Conservation (phyloP, 805 yeast genomes). For the Starmera amethionina region DNA sequence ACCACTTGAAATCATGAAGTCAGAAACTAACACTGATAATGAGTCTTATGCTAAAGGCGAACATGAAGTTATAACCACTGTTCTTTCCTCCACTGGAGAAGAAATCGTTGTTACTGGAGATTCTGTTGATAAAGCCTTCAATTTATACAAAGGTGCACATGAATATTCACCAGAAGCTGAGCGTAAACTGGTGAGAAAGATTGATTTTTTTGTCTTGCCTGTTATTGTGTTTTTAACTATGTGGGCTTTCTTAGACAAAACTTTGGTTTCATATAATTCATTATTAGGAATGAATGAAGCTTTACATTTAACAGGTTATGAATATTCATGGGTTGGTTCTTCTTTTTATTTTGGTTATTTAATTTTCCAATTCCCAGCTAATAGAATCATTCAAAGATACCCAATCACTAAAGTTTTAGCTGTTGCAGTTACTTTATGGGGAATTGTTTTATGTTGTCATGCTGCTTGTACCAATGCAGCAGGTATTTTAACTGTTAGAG, state of each 20-base stretch:
- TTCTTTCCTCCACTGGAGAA: no score
- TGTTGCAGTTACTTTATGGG: constrained; percentile 25
- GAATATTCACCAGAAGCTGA: neutral
- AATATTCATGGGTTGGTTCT: constrained; percentile 25
- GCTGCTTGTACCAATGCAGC: constrained; percentile 17
- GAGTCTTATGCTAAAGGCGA: no score
- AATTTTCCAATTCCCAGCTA: constrained; percentile 23
- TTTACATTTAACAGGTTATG: constrained; percentile 25
- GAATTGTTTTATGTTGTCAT: constrained; percentile 22
- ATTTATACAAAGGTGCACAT: neutral
- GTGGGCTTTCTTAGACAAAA: constrained; percentile 29
- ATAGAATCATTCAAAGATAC: constrained; percentile 22
- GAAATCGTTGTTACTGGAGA: no score
- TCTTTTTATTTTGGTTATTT: constrained; percentile 28
- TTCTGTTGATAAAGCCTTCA: neutral
- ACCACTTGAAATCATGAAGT: no score
- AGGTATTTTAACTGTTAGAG: neutral
- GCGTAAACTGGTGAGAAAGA: constrained; percentile 23
- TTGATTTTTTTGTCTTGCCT: constrained; percentile 27
- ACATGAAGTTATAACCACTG: no score
- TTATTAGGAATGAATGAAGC: constrained; percentile 29
- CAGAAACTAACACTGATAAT: no score
- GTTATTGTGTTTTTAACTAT: constrained; percentile 23
- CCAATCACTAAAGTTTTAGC: constrained; percentile 29
- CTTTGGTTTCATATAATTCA: constrained; percentile 27